Percentiles rank a stretch among this genome's conserved stretches.
These are phyloP conservation scores for Salmacisia buchloeana DNA, from an alignment of 1,284 basidiomycete genomes.

Conservation along the genomic window DNA sequence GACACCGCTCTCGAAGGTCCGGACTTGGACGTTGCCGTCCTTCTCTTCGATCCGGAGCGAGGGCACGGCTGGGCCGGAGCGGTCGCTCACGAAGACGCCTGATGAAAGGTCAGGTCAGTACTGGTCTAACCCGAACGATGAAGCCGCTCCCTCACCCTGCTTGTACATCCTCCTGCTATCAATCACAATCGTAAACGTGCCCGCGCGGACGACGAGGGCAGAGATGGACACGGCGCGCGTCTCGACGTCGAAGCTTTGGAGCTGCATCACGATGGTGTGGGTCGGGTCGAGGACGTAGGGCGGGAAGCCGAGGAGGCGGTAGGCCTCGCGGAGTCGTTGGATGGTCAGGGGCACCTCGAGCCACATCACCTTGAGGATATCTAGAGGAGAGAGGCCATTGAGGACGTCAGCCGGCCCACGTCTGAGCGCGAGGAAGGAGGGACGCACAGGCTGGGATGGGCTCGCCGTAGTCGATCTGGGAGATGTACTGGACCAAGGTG, in stretches of 20 bases:
- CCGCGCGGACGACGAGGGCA: neutral
- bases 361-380: neutral
- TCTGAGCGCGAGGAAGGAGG: neutral
- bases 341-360: neutral
- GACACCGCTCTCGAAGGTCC: neutral
- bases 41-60: neutral
- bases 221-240: conserved; percentile 2
- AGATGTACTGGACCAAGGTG: neutral
- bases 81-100: neutral
- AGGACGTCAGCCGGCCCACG: neutral
- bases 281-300: conserved; percentile 1
- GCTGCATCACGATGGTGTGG: neutral
- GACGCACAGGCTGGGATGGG: neutral
- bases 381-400: neutral
- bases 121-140: too few species aligned
- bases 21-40: conserved; percentile 1
- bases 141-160: neutral
- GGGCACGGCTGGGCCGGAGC: neutral
- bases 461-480: neutral
- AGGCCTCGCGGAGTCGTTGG: neutral
- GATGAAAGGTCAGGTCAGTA: too few species aligned
- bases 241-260: conserved; percentile 7
- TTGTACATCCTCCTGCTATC: conserved; percentile 7
- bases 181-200: neutral
- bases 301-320: neutral